Percentiles rank a stretch among this genome's conserved stretches.
phyloP scores from a whole-genome alignment of 805 yeast species.

The Teunomyces kruisii region DNA sequence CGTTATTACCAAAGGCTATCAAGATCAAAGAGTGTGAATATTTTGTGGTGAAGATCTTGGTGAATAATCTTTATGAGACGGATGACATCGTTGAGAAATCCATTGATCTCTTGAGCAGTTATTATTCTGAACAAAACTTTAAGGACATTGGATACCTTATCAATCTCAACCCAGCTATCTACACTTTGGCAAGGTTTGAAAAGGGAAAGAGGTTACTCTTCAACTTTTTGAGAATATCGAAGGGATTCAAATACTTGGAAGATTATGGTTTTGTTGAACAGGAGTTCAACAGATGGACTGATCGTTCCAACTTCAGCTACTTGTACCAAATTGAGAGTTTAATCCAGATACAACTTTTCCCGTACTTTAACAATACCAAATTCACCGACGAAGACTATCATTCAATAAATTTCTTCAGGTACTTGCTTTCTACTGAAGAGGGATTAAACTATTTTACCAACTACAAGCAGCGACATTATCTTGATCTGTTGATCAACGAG shows the following conservation, averaged over 20 bases:
- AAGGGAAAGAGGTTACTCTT: slow-evolving; percentile 51
- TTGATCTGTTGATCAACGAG: slow-evolving; percentile 34
- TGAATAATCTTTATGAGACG: slow-evolving; percentile 69
- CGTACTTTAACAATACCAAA: not conserved
- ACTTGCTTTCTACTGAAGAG: slow-evolving; percentile 74
- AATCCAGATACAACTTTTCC: slow-evolving; percentile 15
- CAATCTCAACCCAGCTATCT: slow-evolving; percentile 53
- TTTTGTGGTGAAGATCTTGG: slow-evolving; percentile 56
- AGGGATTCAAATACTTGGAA: slow-evolving; percentile 66
- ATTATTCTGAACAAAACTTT: slow-evolving; percentile 21
- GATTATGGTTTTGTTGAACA: slow-evolving; percentile 58
- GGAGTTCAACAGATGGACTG: slow-evolving; percentile 71
- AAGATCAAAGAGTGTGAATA: slow-evolving; percentile 32
- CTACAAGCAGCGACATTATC: slow-evolving; percentile 40
- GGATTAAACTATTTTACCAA: slow-evolving; percentile 63
- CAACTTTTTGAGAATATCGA: slow-evolving; percentile 60
- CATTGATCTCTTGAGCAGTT: slow-evolving; percentile 20
- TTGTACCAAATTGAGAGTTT: slow-evolving; percentile 45
- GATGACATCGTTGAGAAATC: slow-evolving; percentile 19
- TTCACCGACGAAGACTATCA: not conserved
- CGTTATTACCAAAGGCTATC: slow-evolving; percentile 45
- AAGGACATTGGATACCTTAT: slow-evolving; percentile 53
- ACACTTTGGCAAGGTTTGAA: slow-evolving; percentile 22
- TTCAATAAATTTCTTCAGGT: slow-evolving; percentile 66
- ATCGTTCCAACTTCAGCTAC: slow-evolving; percentile 34